Conservation (phyloP, 2,329 filamentous ascomycete species). For the Pestalotiopsis fici region DNA sequence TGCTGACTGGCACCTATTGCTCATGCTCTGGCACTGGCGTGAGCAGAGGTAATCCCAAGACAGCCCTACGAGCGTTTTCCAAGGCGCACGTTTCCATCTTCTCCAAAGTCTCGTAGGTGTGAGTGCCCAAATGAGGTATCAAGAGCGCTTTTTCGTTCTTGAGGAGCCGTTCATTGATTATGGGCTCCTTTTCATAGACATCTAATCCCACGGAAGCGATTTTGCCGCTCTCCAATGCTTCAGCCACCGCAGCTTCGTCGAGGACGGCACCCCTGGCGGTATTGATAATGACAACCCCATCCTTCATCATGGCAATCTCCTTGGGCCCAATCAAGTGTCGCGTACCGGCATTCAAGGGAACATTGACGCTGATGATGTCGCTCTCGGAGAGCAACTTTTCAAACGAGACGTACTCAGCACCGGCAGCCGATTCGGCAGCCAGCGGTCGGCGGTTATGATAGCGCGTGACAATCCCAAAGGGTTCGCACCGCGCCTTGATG, state of each 20-base stretch:
- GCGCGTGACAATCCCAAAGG: constrained; percentile 57
- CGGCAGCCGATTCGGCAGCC: constrained; percentile 37
- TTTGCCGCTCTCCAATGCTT: not conserved
- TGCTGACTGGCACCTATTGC: too few relatives aligned
- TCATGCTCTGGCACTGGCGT: not conserved
- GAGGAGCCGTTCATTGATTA: not conserved
- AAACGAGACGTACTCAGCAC: constrained; percentile 55
- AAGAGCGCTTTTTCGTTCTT: not conserved
- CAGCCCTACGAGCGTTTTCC: not conserved
- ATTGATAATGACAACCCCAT: not conserved
- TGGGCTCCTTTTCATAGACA: not conserved
- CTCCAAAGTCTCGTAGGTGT: not conserved
- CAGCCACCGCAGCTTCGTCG: not conserved
- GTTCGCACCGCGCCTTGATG: constrained; percentile 42
- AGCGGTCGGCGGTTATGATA: constrained; percentile 55
- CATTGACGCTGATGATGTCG: constrained; percentile 39
- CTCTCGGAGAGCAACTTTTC: constrained; percentile 53
- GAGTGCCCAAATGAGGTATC: not conserved
- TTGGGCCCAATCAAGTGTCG: not conserved
- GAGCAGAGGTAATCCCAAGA: not conserved
- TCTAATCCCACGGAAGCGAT: not conserved
- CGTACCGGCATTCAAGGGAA: not conserved
- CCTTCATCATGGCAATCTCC: not conserved
- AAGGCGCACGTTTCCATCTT: not conserved
- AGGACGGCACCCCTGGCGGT: not conserved